Base-by-base conservation (phyloP, 441 rosid species). In the Croton laevigatus region DNA sequence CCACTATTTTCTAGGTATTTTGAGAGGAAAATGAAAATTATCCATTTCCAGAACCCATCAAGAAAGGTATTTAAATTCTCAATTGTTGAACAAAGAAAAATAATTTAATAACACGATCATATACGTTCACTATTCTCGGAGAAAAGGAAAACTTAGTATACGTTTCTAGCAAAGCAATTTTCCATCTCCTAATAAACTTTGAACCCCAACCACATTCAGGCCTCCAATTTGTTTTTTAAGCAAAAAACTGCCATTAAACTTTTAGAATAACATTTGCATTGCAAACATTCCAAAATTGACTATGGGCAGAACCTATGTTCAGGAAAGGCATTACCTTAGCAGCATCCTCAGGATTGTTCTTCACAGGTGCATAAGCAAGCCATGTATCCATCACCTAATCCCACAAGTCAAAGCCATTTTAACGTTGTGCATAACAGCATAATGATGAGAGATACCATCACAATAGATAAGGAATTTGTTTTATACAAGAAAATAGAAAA, bases 291-390 rank as follows among this genome's bases (percentile, higher is more conserved):
- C 20, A 49, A 59, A 67, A 60, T 60, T 32, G 40, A 62, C 16
- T 44, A 48, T 22, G 13, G 46, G 14, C 23, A 48, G 6, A 58
- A 70, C 57, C 52, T 20, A 62, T 20, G 48, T 54, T 36, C 13
- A 51, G 45, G 37, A 34, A 36, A 36, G 8, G 11, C 23, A 36
- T 57, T 69, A 79, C 82, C 82, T 75, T 79, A 27, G 82, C 79
- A 46, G 82, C 78, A 78, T 94, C 95, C 77, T 85, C 95, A 9
- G 95, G 87, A 70, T 89, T 87, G 82, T 86, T 89, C 86, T 87
- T 89, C 77, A 87, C 95, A 12, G 95, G 95, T 78, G 95, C 87
- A 75, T 89, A 89, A 68, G 86, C 95, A 69, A 89, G 81, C 95
- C 95, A 86, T 46, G 89, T 7, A 75, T 89, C 98, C 88, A 88